A percentile compares a stretch with the other conserved stretches of the same genome.
phyloP scores from a whole-genome alignment of 306 rosid species.

The Delonix regia region DNA sequence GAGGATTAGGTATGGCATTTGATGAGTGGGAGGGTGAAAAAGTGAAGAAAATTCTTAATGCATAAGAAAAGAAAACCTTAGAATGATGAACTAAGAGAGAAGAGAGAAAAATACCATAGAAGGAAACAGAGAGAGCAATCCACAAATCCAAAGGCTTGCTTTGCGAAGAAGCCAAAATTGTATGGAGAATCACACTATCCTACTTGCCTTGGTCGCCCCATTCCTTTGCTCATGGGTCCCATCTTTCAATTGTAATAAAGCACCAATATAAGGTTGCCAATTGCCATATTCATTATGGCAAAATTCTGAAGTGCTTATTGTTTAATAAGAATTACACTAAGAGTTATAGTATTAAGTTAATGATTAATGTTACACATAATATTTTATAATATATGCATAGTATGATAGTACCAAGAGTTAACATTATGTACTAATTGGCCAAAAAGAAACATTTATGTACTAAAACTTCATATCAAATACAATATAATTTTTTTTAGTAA shows the following conservation, averaged over 20 bases:
- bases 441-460: too few relatives aligned
- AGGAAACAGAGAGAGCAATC: not conserved
- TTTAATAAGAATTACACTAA: too few relatives aligned
- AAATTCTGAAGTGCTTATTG: too few relatives aligned
- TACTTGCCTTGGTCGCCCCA: slow-evolving; percentile 29
- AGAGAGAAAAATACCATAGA: not conserved
- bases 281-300: too few relatives aligned
- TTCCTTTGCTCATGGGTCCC: slow-evolving; percentile 14
- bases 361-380: too few relatives aligned
- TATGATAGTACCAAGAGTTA: too few relatives aligned
- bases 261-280: not conserved
- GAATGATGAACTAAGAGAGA: slow-evolving; percentile 30
- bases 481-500: too few relatives aligned
- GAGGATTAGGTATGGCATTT: slow-evolving; percentile 26
- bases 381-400: too few relatives aligned
- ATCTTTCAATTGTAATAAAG: not conserved
- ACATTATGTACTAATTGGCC: too few relatives aligned
- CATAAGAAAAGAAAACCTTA: slow-evolving; percentile 21
- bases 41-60: slow-evolving; percentile 19
- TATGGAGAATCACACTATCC: slow-evolving; percentile 38
- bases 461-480: too few relatives aligned
- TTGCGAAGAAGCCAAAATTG: slow-evolving; percentile 56
- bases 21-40: slow-evolving; percentile 10
- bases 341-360: not conserved
- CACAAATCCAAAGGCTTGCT: slow-evolving; percentile 49